Conservation (phyloP, 2,329 filamentous ascomycete genomes). For the Fusarium longipes region DNA sequence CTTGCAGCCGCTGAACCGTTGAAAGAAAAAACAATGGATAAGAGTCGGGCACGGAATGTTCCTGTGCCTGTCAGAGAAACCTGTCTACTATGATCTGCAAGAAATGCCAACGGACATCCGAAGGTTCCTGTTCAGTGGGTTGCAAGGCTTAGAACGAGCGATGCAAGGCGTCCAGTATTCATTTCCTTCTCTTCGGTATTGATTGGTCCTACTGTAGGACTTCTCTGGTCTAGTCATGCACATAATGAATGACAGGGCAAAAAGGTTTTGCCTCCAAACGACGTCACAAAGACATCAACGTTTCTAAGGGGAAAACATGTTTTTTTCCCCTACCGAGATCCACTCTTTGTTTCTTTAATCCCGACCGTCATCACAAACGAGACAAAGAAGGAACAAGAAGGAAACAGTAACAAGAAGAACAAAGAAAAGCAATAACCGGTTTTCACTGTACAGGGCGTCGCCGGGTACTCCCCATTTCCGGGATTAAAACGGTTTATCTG, state of each 20-base stretch:
- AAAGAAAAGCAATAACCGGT: constrained; percentile 15
- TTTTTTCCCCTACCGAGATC: constrained; percentile 1
- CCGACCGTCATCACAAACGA: constrained; percentile 13
- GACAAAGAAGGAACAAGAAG: background rate
- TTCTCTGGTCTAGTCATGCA: background rate
- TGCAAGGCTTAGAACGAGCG: constrained; percentile 4
- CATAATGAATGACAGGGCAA: background rate
- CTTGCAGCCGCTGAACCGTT: constrained; percentile 12
- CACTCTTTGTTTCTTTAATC: background rate
- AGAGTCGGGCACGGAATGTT: constrained; percentile 4
- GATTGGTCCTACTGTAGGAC: background rate
- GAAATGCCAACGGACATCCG: background rate
- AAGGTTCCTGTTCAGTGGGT: background rate
- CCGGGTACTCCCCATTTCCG: background rate
- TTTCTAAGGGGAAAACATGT: constrained; percentile 4
- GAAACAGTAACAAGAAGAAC: constrained; percentile 4
- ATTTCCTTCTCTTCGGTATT: background rate
- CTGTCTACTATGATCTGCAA: constrained; percentile 10
- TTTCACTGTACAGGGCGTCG: constrained; percentile 4
- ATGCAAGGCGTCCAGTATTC: constrained; percentile 1
- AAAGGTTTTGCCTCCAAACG: constrained; percentile 15
- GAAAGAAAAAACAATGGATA: background rate
- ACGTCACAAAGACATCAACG: constrained; percentile 27
- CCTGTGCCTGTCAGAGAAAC: constrained; percentile 15
- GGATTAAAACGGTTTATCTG: constrained; percentile 5